Conservation (phyloP, 306 rosid species). For the Fragaria ananassa region DNA sequence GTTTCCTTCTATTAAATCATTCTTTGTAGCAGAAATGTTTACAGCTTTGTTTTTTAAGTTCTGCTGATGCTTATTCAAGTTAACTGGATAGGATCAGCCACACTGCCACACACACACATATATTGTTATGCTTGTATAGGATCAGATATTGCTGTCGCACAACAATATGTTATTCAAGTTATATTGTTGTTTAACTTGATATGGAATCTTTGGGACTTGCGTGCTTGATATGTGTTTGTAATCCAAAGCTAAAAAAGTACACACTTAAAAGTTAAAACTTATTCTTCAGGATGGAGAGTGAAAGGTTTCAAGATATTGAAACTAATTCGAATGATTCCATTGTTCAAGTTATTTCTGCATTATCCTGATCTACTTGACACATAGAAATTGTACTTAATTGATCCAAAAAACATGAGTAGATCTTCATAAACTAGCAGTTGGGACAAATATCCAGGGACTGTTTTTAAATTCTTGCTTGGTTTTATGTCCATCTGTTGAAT, state of each 20-base stretch:
- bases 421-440: not conserved
- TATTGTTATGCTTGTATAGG: not conserved
- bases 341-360: not conserved
- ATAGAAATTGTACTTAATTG: not conserved
- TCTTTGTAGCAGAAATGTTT: not conserved
- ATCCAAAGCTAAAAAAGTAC: not conserved
- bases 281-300: not conserved
- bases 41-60: constrained; percentile 6
- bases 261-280: not conserved
- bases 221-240: not conserved
- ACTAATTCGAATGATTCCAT: not conserved
- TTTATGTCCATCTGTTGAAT: not conserved
- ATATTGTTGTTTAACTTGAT: not conserved
- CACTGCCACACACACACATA: not conserved
- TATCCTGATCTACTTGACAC: not conserved
- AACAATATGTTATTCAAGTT: not conserved
- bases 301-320: not conserved
- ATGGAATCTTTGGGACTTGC: not conserved
- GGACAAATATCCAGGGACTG: not conserved
- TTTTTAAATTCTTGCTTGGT: not conserved
- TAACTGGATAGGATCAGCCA: not conserved
- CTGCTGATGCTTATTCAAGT: not conserved
- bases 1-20: not conserved
- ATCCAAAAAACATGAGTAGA: not conserved
- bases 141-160: not conserved